Percentiles rank a stretch among this genome's conserved stretches.
phyloP scores from a whole-genome alignment of 257 asterid species.

The Perilla frutescens region DNA sequence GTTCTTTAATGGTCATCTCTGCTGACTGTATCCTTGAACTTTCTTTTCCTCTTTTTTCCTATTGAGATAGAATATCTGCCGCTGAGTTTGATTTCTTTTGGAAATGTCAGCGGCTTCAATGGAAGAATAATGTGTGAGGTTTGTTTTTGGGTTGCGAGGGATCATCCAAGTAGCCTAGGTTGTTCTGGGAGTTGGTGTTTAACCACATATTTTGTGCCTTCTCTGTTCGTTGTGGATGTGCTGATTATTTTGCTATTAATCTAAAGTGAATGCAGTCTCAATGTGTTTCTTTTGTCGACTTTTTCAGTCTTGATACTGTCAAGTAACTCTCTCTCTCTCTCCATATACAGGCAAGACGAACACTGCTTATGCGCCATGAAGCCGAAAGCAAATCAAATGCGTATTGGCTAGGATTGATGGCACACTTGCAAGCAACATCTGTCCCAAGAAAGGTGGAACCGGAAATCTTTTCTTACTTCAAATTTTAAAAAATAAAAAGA shows the following conservation, averaged over 20 bases:
- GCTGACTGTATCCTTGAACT: neutral
- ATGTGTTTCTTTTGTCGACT: conserved; percentile 14
- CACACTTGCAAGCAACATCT: conserved; percentile 89
- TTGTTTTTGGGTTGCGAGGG: conserved; percentile 5
- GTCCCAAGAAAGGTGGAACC: conserved; percentile 84
- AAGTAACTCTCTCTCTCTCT: conserved; percentile 20
- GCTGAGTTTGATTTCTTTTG: neutral
- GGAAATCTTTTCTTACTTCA: conserved; percentile 13
- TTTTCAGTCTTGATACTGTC: conserved; percentile 21
- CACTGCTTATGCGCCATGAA: conserved; percentile 97
- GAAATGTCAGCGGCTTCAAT: neutral
- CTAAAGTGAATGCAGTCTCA: conserved; percentile 2
- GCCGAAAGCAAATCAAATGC: conserved; percentile 98
- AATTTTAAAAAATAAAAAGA: neutral
- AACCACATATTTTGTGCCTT: neutral
- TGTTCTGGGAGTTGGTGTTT: neutral
- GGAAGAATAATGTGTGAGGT: neutral
- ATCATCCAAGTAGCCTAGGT: conserved; percentile 4
- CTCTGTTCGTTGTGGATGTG: neutral
- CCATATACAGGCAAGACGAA: conserved; percentile 80
- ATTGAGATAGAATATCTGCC: conserved; percentile 19
- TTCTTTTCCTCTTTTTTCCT: neutral
- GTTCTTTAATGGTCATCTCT: conserved; percentile 25
- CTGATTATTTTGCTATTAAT: neutral
- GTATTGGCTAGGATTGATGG: conserved; percentile 96